Evolutionary conservation across 1,284 basidiomycete genomes (phyloP), one percentile per base, ranked within the genome.

Genomic region (Coniferiporia sulphurascens): DNA sequence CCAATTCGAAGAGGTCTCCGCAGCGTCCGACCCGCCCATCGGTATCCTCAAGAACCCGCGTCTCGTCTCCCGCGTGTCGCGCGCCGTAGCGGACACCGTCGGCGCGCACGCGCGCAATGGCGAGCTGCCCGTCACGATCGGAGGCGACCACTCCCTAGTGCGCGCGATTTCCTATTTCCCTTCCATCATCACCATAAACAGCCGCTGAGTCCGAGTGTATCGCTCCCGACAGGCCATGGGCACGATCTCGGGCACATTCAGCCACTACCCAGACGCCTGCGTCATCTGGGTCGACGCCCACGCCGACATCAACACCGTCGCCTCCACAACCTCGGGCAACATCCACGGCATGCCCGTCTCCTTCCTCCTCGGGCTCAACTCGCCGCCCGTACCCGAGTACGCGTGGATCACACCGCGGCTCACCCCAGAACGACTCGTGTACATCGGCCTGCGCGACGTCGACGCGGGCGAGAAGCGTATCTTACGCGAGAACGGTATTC

Each of bases 271-370:
- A 12, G 82, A 91, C 46, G 84, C 83, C 60, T 93, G 91, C 67
- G 84, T 99, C 45, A 79, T 99, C 67, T 99, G 97, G 97, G 81
- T 95, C 62, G 93, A 96, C 70, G 90, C 91, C 4, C 91, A 95
- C 66, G 89, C 95, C 45, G 97, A 99, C 73, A 94, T 99, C 78
- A 98, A 99, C 76, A 97, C 95, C 7, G 78, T 84, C 6, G 82
- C 88, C 57, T 88, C 92, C 10, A 97, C 95, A 21, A 85, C 19
- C 8, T 13, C 69, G 87, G 87, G 96, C 49, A 98, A 99, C 75
- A 86, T 99, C 63, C 97, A 99, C 76, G 97, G 97, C 64, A 98
- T 97, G 87, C 97, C 96, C 43, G 83, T 98, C 52, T 93, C 96
- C 17, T 99, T 99, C 84, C 85, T 99, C 55, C 81, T 95, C 57